These are phyloP conservation scores for Blastomyces emzantsi DNA, from an alignment of 2,329 filamentous ascomycete species.

Conservation along the genomic window DNA sequence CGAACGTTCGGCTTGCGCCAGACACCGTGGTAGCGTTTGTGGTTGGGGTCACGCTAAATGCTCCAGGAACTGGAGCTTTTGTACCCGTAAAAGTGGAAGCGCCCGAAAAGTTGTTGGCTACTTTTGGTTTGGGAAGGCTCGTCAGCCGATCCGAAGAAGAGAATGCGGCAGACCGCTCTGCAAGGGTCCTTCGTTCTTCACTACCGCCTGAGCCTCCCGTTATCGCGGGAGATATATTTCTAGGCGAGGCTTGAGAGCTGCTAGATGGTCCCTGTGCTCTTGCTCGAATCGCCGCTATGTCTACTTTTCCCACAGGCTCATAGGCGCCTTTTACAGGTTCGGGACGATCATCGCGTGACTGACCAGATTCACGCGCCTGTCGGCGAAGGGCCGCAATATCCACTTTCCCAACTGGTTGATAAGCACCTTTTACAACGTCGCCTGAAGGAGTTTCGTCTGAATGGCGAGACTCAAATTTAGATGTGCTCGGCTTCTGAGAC, in stretches of 20 bases:
- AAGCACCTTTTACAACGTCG: constrained; percentile 73
- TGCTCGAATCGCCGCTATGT: constrained; percentile 87
- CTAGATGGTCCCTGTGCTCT: constrained; percentile 50
- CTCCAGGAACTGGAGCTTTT: constrained; percentile 72
- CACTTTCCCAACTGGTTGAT: constrained; percentile 94
- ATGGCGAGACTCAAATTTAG: constrained; percentile 40
- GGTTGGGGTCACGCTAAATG: constrained; percentile 53
- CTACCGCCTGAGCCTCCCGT: constrained; percentile 38
- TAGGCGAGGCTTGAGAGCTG: constrained; percentile 32
- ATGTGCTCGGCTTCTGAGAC: constrained; percentile 58
- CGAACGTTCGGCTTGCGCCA: constrained; percentile 82
- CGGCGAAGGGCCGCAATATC: constrained; percentile 84
- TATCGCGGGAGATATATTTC: constrained; percentile 36
- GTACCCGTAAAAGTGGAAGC: constrained; percentile 71
- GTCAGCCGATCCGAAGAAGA: constrained; percentile 68
- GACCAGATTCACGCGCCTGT: constrained; percentile 55
- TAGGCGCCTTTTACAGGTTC: constrained; percentile 84
- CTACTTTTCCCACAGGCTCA: constrained; percentile 90
- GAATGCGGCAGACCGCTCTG: constrained; percentile 71
- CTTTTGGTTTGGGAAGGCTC: constrained; percentile 85
- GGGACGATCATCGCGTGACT: constrained; percentile 62
- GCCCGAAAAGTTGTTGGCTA: constrained; percentile 77
- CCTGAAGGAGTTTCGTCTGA: constrained; percentile 26
- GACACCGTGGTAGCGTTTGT: constrained; percentile 55
- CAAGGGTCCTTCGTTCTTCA: constrained; percentile 53